Percentiles rank a stretch among this genome's conserved stretches.
Conservation (phyloP, 352 stramenopile genomes). For the Globisporangium okanoganense region DNA sequence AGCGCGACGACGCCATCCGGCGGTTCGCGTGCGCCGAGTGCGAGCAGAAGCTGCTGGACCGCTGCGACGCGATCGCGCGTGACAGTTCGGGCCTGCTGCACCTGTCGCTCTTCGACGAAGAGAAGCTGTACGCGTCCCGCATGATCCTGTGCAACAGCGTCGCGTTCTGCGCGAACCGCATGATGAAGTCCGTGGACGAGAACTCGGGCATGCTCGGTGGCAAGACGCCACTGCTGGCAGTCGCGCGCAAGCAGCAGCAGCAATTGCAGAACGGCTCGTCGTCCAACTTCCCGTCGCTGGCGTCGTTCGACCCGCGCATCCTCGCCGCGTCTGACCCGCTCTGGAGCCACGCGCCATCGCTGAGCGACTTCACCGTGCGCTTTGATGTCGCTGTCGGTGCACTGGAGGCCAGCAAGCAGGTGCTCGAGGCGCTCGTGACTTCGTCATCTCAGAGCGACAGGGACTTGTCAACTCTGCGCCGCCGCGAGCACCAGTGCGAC, state of each 20-base stretch:
- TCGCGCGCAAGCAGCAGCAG: slow-evolving; percentile 30
- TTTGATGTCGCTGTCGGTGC: slow-evolving; percentile 46
- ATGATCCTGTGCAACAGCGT: slow-evolving; percentile 80
- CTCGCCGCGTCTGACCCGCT: slow-evolving; percentile 61
- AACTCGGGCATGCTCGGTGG: slow-evolving; percentile 22
- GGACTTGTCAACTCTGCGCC: slow-evolving; percentile 8
- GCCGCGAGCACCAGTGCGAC: slow-evolving; percentile 36
- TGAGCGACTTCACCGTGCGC: slow-evolving; percentile 54
- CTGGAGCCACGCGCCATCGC: slow-evolving; percentile 51
- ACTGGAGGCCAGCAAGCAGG: slow-evolving; percentile 45
- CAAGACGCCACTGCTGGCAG: slow-evolving; percentile 44
- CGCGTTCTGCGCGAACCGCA: slow-evolving; percentile 69
- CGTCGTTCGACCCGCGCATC: slow-evolving; percentile 43
- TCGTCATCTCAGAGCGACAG: slow-evolving; percentile 13
- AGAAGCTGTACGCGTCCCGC: slow-evolving; percentile 75
- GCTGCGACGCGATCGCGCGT: slow-evolving; percentile 22
- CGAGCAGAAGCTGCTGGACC: slow-evolving; percentile 43
- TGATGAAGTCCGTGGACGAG: slow-evolving; percentile 58
- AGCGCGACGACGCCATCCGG: slow-evolving; percentile 41
- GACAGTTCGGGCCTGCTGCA: slow-evolving; percentile 35
- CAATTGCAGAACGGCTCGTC: slow-evolving; percentile 17
- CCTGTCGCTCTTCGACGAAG: slow-evolving; percentile 67
- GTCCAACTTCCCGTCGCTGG: slow-evolving; percentile 44
- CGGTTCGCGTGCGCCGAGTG: slow-evolving; percentile 33
- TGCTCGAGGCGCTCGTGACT: slow-evolving; percentile 26